Base-by-base conservation (phyloP, 768 basidiomycete genomes). In the Tricholoma sp. region DNA sequence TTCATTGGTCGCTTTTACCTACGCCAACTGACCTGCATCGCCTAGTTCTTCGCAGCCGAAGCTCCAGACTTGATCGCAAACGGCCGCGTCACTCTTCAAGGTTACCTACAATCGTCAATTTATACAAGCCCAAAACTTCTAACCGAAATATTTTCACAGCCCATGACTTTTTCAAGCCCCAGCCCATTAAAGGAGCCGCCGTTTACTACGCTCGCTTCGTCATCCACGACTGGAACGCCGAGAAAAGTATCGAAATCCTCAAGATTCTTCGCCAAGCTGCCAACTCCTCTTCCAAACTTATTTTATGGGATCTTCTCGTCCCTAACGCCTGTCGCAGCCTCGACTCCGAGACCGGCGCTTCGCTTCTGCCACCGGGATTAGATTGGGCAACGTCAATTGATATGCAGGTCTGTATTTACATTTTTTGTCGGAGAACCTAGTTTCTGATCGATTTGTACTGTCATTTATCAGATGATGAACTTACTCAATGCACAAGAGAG, bases 111-210 rank as follows among this genome's bases (percentile, higher is more conserved):
- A 6, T 6, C 27, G 22, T 10, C 31, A 27, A 50, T 52, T n/a
- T 2, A 16, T 32, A 24, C 16, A 21, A 14, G 14, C 19, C n/a
- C 6, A 43, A 18, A 7, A 3, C 41, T 46, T 57, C 16, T 37
- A 35, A 46, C 5, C n/a, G 21, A n/a, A 27, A 27, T 47, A 10
- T 21, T 16, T 10, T 10, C 55, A 70, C 24, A 27, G 66, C 45
- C 0, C 70, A 73, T 52, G 62, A 71, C 57, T 74, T 74, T 63
- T 71, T 74, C 60, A 58, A 45, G 3, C 64, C 72, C 21, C 67
- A 72, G 37, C 66, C 68, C 8, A 58, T 68, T 34, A 63, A 65
- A 54, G 58, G 58, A 29, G 69, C 70, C 39, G 59, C 62, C 10
- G 52, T 70, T 8, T 71, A 67, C 59, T 66, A 69, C 59, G 50